A percentile compares a stretch with the other conserved stretches of the same genome.
Conservation (phyloP, 345 rosid genomes). For the Balakata baccata region DNA sequence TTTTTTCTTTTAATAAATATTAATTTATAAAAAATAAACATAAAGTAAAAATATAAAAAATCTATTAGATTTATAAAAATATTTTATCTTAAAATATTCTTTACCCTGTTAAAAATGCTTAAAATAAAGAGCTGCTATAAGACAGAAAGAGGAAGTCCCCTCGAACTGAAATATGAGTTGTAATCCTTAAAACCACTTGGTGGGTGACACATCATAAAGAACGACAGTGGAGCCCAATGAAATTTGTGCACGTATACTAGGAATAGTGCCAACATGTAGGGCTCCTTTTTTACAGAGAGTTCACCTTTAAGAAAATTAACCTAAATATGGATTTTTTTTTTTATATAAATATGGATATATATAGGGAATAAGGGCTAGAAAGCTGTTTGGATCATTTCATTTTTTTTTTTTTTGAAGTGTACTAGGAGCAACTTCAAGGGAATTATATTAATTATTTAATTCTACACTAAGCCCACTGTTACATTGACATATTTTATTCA, state of each 20-base stretch:
- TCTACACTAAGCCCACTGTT: constrained; percentile 7
- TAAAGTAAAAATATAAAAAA: too few relatives aligned
- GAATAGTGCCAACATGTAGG: constrained; percentile 39
- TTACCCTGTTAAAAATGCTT: too few relatives aligned
- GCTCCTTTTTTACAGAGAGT: constrained; percentile 1
- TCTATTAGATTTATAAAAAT: too few relatives aligned
- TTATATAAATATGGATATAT: constrained; percentile 14
- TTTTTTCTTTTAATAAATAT: too few relatives aligned
- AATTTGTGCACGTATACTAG: constrained; percentile 14
- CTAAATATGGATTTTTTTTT: constrained; percentile 20
- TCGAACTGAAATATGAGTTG: constrained; percentile 46
- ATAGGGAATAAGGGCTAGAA: constrained; percentile 26
- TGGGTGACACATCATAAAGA: constrained; percentile 79
- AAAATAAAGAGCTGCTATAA: too few relatives aligned
- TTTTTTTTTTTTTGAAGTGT: constrained; percentile 4
- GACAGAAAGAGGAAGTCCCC: not conserved
- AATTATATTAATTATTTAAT: constrained; percentile 20
- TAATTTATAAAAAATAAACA: too few relatives aligned
- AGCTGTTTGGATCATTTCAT: constrained; percentile 23
- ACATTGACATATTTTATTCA: constrained; percentile 7
- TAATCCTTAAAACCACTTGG: constrained; percentile 55
- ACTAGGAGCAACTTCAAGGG: constrained; percentile 44
- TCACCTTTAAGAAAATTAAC: constrained; percentile 2
- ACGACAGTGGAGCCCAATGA: constrained; percentile 27
- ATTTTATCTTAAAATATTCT: too few relatives aligned